phyloP scores from a whole-genome alignment of 1,284 basidiomycete genomes.

The Schizophyllum commune region DNA sequence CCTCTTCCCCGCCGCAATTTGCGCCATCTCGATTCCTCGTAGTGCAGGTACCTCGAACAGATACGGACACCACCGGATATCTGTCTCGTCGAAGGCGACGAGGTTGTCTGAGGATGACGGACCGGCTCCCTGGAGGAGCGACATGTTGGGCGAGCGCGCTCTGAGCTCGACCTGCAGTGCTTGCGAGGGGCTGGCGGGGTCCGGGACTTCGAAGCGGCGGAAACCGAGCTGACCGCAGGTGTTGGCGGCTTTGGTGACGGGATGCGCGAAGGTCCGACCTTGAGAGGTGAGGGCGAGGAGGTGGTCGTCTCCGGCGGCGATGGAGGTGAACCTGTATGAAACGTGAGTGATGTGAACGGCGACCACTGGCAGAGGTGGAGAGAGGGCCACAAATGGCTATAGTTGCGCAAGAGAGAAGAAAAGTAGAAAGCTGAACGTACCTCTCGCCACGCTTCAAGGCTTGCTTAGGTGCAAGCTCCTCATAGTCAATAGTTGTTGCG shows the following conservation, averaged over 20 bases:
- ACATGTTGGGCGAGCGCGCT: conserved; percentile 36
- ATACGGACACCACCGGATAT: conserved; percentile 64
- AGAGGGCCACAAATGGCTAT: neutral
- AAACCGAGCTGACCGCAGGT: conserved; percentile 81
- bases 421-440: conserved; percentile 25
- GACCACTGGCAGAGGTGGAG: neutral
- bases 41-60: conserved; percentile 81
- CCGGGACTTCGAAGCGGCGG: conserved; percentile 51
- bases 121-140: conserved; percentile 23
- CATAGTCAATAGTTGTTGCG: conserved; percentile 39
- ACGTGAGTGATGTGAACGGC: conserved; percentile 1
- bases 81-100: conserved; percentile 33
- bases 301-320: conserved; percentile 75
- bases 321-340: conserved; percentile 53
- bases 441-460: conserved; percentile 46
- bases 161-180: conserved; percentile 44
- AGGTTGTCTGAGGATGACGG: conserved; percentile 24
- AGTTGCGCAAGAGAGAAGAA: neutral
- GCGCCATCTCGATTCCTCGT: conserved; percentile 52
- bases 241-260: conserved; percentile 76
- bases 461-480: conserved; percentile 40
- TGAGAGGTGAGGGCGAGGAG: conserved; percentile 78
- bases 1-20: conserved; percentile 70
- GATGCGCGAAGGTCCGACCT: conserved; percentile 78
- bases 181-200: conserved; percentile 22